These are phyloP conservation scores for Phaeodactylum tricornutum DNA, from an alignment of 108 stramenopile genomes.

Conservation along the genomic window DNA sequence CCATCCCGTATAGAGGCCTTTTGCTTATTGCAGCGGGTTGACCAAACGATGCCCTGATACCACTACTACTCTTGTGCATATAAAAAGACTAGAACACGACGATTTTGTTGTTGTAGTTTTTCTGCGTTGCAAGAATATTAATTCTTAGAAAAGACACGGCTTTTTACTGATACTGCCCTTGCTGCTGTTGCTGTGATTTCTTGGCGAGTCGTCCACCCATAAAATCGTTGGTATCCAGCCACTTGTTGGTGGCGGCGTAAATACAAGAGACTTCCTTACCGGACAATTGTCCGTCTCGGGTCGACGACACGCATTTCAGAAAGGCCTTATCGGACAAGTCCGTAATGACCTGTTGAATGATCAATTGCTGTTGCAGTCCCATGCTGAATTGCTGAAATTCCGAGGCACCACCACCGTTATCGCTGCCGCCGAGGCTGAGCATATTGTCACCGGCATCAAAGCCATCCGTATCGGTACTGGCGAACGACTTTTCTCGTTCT, in stretches of 20 bases:
- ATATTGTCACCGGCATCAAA: neutral
- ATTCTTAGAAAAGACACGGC: too few relatives aligned
- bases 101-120: too few relatives aligned
- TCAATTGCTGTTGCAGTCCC: conserved; percentile 58
- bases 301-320: conserved; percentile 61
- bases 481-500: conserved; percentile 7
- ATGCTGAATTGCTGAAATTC: conserved; percentile 62
- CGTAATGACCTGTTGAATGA: conserved; percentile 67
- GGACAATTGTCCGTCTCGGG: conserved; percentile 31
- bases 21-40: too few relatives aligned
- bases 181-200: conserved; percentile 32
- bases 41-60: too few relatives aligned
- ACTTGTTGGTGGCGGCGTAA: conserved; percentile 61
- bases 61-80: too few relatives aligned
- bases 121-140: too few relatives aligned
- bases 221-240: conserved; percentile 83
- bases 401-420: conserved; percentile 2
- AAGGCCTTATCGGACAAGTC: conserved; percentile 57
- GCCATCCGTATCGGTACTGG: neutral
- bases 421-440: neutral
- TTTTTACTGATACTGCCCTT: conserved; percentile 4
- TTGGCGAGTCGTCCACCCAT: conserved; percentile 65
- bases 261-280: conserved; percentile 68
- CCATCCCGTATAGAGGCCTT: too few relatives aligned
- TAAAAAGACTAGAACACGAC: too few relatives aligned